These are phyloP conservation scores for Diaporthe sp. DNA, from an alignment of 2,329 filamentous ascomycete species.

Conservation along the genomic window DNA sequence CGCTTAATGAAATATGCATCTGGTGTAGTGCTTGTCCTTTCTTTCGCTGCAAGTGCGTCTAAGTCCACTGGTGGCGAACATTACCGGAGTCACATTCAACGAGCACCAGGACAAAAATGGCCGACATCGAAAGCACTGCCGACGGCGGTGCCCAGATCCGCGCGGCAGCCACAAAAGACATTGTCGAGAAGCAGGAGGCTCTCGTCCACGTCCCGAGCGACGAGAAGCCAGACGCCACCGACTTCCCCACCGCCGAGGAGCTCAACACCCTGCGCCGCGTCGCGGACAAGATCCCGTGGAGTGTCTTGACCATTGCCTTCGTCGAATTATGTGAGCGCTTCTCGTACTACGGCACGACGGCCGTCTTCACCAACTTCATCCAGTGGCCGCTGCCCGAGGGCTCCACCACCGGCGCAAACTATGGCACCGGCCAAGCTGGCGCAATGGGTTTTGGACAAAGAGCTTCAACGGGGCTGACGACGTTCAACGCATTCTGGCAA, in stretches of 20 bases:
- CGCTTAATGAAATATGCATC: not conserved
- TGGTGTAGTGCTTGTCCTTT: not conserved
- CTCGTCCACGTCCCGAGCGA: slow-evolving; percentile 8
- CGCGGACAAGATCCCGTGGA: slow-evolving; percentile 69
- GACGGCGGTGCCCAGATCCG: slow-evolving; percentile 25
- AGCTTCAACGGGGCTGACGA: slow-evolving; percentile 46
- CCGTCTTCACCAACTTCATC: slow-evolving; percentile 75
- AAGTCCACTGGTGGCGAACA: not conserved
- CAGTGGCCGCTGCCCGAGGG: slow-evolving; percentile 66
- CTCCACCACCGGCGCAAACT: slow-evolving; percentile 66
- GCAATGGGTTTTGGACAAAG: slow-evolving; percentile 64
- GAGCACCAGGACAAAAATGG: not conserved
- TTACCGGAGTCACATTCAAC: not conserved
- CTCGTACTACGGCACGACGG: slow-evolving; percentile 77
- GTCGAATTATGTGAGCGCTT: slow-evolving; percentile 80
- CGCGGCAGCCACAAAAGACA: slow-evolving; percentile 1
- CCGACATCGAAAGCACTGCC: slow-evolving; percentile 19
- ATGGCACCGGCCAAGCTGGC: slow-evolving; percentile 55
- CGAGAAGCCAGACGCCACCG: slow-evolving; percentile 33
- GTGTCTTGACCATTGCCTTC: slow-evolving; percentile 73
- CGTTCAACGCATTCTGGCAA: slow-evolving; percentile 68
- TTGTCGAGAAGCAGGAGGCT: slow-evolving; percentile 15
- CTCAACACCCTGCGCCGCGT: slow-evolving; percentile 65
- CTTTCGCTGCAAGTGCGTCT: not conserved
- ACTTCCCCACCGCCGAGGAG: slow-evolving; percentile 63